Evolutionary conservation across 2,329 filamentous ascomycete species (phyloP).

Genomic region (Arthrobotrys pseudoclavata): DNA sequence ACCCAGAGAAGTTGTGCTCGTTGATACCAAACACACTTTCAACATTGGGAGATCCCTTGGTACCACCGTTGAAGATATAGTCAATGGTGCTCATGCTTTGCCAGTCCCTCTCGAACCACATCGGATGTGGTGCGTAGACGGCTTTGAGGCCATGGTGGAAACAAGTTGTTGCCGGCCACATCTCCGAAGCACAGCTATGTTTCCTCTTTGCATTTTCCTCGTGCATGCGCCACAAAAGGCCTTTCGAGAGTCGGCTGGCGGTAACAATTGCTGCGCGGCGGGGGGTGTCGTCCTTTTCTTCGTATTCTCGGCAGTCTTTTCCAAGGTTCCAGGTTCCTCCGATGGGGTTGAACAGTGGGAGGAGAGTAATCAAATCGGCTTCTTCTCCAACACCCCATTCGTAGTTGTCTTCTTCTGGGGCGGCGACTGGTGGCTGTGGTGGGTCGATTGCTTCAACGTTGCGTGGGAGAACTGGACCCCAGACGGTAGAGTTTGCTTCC

Average conservation of each 20-base stretch:
- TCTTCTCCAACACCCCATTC: constrained; percentile 89
- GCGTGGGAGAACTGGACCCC: constrained; percentile 80
- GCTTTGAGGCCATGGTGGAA: constrained; percentile 95
- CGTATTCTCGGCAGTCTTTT: constrained; percentile 85
- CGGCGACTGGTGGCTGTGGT: constrained; percentile 79
- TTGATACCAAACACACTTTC: constrained; percentile 67
- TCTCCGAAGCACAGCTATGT: constrained; percentile 93
- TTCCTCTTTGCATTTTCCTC: constrained; percentile 86
- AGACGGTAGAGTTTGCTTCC: constrained; percentile 75
- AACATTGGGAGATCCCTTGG: constrained; percentile 62
- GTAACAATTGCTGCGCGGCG: constrained; percentile 92
- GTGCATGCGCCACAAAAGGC: constrained; percentile 88
- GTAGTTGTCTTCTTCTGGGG: constrained; percentile 82
- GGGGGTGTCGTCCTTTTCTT: constrained; percentile 69
- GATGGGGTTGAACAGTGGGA: constrained; percentile 90
- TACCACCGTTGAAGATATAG: constrained; percentile 84
- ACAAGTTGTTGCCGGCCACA: constrained; percentile 91
- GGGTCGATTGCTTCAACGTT: constrained; percentile 77
- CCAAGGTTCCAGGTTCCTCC: constrained; percentile 85
- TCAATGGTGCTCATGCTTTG: constrained; percentile 43
- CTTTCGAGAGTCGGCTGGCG: constrained; percentile 83
- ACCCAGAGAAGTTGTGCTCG: constrained; percentile 68
- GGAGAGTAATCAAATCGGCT: constrained; percentile 90
- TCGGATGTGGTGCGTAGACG: constrained; percentile 56
- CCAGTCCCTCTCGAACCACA: constrained; percentile 58